phyloP scores from a whole-genome alignment of 495 filamentous ascomycete genomes.

The Cladorrhinum samala region DNA sequence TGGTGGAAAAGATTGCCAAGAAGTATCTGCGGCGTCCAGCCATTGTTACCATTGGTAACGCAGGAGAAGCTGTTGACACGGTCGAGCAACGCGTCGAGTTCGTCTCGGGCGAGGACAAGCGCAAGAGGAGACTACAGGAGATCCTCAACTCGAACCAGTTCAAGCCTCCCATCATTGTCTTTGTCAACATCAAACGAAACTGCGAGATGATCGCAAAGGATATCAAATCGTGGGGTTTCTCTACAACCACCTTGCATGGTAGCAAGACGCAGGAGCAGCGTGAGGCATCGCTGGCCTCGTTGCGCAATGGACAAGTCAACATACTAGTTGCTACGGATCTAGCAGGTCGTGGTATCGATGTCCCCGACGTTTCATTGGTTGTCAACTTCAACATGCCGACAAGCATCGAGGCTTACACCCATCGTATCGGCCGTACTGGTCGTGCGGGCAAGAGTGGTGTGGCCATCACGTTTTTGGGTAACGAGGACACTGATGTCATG shows the following conservation, averaged over 20 bases:
- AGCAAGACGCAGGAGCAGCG: slow-evolving; percentile 96
- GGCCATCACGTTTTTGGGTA: slow-evolving; percentile 91
- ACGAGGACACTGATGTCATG: slow-evolving; percentile 87
- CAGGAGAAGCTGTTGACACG: slow-evolving; percentile 96
- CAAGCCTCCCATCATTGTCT: slow-evolving; percentile 91
- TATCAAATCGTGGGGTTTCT: slow-evolving; percentile 92
- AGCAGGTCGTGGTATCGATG: slow-evolving; percentile 96
- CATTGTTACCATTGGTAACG: slow-evolving; percentile 90
- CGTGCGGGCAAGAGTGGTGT: slow-evolving; percentile 97
- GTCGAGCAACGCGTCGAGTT: slow-evolving; percentile 97
- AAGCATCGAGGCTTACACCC: slow-evolving; percentile 92
- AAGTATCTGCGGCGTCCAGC: slow-evolving; percentile 94
- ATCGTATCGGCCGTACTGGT: slow-evolving; percentile 96
- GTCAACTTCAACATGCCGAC: slow-evolving; percentile 99
- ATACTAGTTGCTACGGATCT: slow-evolving; percentile 97
- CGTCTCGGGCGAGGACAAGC: slow-evolving; percentile 85
- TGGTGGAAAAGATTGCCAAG: slow-evolving; percentile 90
- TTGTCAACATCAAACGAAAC: slow-evolving; percentile 99
- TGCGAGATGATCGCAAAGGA: slow-evolving; percentile 93
- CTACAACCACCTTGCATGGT: slow-evolving; percentile 85
- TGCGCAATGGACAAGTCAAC: slow-evolving; percentile 72
- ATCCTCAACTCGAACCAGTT: slow-evolving; percentile 85
- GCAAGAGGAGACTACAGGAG: slow-evolving; percentile 92
- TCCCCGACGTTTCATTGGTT: slow-evolving; percentile 87
- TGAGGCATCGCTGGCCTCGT: slow-evolving; percentile 84